Evolutionary conservation across 75 land plant genomes (phyloP).

Genomic region (Pinus taeda): DNA sequence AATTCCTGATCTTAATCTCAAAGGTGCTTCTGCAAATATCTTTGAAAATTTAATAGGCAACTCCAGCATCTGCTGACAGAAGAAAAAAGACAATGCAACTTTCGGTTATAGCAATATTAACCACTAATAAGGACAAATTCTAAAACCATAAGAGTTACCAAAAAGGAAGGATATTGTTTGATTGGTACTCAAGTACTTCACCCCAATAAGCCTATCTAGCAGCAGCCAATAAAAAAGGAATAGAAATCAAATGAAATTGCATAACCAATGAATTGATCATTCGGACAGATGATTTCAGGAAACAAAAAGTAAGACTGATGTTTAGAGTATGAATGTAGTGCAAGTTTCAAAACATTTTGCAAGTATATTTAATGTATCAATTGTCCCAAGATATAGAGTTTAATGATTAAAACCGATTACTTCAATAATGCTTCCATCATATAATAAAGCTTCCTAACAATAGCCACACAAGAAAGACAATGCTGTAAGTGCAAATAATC

Average conservation of each 20-base stretch:
- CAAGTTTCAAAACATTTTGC: background rate
- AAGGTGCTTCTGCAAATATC: slow-evolving; percentile 75
- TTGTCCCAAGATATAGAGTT: background rate
- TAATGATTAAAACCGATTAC: background rate
- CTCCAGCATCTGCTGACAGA: slow-evolving; percentile 75
- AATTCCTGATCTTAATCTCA: slow-evolving; percentile 91
- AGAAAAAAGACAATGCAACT: slow-evolving; percentile 5
- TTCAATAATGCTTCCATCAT: background rate
- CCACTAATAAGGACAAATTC: background rate
- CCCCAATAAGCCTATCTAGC: background rate
- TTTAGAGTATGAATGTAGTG: too few species aligned
- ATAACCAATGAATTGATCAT: background rate
- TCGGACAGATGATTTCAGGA: background rate
- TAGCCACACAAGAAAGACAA: background rate
- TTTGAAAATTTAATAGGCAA: slow-evolving; percentile 87
- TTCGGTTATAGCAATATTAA: background rate
- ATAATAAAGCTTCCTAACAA: background rate
- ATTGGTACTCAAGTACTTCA: background rate
- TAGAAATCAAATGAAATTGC: background rate
- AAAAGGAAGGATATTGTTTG: background rate
- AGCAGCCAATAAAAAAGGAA: background rate
- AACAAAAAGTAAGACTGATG: background rate
- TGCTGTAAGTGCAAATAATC: background rate
- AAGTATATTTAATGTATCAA: background rate
- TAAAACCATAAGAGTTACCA: background rate